These are phyloP conservation scores for Pseudonitzschia multiseries DNA, from an alignment of 108 stramenopile genomes.

Conservation along the genomic window DNA sequence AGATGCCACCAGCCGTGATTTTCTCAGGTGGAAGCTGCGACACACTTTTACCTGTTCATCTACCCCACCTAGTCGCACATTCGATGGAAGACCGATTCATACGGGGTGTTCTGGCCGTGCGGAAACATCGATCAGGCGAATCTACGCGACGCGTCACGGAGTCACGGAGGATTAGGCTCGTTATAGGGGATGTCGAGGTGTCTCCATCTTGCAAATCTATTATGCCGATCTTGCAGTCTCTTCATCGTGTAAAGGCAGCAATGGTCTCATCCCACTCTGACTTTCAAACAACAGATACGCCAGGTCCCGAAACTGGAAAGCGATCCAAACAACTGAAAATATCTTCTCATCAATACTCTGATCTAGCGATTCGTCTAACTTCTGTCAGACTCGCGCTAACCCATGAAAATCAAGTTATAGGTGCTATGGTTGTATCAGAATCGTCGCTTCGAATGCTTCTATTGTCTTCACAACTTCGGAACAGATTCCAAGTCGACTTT, in stretches of 20 bases:
- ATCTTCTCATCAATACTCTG: slow-evolving; percentile 12
- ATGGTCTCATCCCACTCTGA: not conserved
- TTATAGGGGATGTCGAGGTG: slow-evolving; percentile 39
- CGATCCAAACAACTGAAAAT: not conserved
- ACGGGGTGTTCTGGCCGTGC: slow-evolving; percentile 20
- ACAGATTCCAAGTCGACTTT: slow-evolving; percentile 43
- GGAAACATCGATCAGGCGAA: slow-evolving; percentile 17
- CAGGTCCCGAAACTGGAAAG: not conserved
- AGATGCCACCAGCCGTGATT: slow-evolving; percentile 9
- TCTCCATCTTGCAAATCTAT: slow-evolving; percentile 19
- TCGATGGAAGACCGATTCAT: slow-evolving; percentile 48
- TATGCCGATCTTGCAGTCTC: slow-evolving; percentile 8
- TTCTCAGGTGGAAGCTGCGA: slow-evolving; percentile 34
- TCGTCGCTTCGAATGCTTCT: slow-evolving; percentile 27
- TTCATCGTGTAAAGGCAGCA: not conserved
- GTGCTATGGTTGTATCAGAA: slow-evolving; percentile 32
- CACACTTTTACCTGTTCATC: slow-evolving; percentile 32
- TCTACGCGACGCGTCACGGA: slow-evolving; percentile 1
- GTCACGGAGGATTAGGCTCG: slow-evolving; percentile 23
- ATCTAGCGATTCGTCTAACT: slow-evolving; percentile 36
- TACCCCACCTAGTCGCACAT: slow-evolving; percentile 40
- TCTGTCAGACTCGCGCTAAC: slow-evolving; percentile 30
- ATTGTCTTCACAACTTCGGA: slow-evolving; percentile 9
- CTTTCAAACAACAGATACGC: not conserved
- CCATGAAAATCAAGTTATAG: slow-evolving; percentile 7